phyloP scores from a whole-genome alignment of 495 filamentous ascomycete species.

The Cetradonia linearis region DNA sequence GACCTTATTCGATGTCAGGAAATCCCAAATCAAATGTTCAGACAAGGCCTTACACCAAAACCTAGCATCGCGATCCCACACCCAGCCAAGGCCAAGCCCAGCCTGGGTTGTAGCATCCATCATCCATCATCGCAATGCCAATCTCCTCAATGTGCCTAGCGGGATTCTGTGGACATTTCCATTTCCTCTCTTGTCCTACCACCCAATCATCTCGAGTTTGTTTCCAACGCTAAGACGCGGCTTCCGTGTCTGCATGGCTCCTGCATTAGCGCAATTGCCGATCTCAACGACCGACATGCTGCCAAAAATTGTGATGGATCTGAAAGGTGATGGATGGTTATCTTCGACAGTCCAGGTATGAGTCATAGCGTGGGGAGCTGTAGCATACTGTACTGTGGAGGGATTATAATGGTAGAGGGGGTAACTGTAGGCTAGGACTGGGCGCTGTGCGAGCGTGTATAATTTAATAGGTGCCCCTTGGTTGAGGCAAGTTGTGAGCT shows the following conservation, averaged over 20 bases:
- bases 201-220: not conserved
- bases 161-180: too few species aligned
- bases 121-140: not conserved
- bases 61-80: not conserved
- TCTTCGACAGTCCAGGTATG: not conserved
- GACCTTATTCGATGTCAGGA: too few species aligned
- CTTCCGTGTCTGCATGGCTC: not conserved
- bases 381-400: not conserved
- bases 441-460: not conserved
- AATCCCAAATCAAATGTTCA: too few species aligned
- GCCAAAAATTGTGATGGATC: not conserved
- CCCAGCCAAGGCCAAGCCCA: not conserved
- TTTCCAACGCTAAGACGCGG: not conserved
- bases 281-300: not conserved
- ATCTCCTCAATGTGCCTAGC: too few species aligned
- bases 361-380: constrained; percentile 12
- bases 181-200: too few species aligned
- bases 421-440: not conserved
- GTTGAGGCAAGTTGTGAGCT: too few species aligned
- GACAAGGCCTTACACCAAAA: not conserved
- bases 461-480: not conserved
- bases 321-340: not conserved
- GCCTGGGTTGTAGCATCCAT: too few species aligned
- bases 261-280: constrained; percentile 11
- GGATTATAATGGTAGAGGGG: not conserved